Conservation (phyloP, 805 yeast species). For the Tetrapisispora taiwanensis region DNA sequence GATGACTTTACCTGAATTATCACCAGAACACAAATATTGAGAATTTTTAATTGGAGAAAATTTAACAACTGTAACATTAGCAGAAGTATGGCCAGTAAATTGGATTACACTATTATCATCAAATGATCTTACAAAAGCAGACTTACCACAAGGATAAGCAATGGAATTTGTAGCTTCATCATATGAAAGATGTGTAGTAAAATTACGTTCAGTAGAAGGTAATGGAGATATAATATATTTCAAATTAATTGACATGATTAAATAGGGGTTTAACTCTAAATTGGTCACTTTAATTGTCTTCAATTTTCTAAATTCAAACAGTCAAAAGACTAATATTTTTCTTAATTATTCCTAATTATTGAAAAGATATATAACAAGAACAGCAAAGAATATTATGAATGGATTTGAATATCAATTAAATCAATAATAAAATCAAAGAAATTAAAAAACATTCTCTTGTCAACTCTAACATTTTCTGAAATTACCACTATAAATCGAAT, state of each 20-base stretch:
- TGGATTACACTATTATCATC: conserved; percentile 38
- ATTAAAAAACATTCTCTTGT: too few relatives aligned
- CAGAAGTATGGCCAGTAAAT: conserved; percentile 56
- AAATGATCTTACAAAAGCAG: conserved; percentile 62
- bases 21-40: conserved; percentile 84
- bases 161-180: conserved; percentile 59
- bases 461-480: too few relatives aligned
- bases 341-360: too few relatives aligned
- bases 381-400: too few relatives aligned
- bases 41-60: conserved; percentile 73
- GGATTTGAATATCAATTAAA: too few relatives aligned
- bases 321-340: too few relatives aligned
- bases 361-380: too few relatives aligned
- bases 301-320: too few relatives aligned
- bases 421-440: too few relatives aligned
- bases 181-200: conserved; percentile 60
- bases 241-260: conserved; percentile 10
- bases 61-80: conserved; percentile 68
- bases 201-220: conserved; percentile 68
- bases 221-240: conserved; percentile 54
- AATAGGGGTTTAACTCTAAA: not conserved
- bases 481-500: too few relatives aligned
- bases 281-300: not conserved
- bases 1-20: conserved; percentile 77
- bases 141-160: conserved; percentile 75